Percentiles rank a stretch among this genome's conserved stretches.
Conservation (phyloP, 768 basidiomycete genomes). For the Trametes villosa region DNA sequence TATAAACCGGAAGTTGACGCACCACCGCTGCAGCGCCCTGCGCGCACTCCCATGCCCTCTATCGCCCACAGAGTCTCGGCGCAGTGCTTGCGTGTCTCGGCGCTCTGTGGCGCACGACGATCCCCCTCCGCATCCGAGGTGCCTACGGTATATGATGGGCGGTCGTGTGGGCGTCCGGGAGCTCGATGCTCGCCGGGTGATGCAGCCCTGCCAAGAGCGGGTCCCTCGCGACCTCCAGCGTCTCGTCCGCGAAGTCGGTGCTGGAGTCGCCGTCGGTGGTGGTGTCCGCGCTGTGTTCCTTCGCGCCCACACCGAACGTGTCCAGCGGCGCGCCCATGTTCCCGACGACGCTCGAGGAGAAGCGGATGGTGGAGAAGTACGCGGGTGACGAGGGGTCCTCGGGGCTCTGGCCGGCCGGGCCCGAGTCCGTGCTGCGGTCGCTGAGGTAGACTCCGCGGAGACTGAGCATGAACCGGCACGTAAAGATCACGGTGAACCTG, state of each 20-base stretch:
- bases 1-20: too few species aligned
- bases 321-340: constrained; percentile 24
- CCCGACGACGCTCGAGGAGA: constrained; percentile 14
- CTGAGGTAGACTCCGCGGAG: constrained; percentile 20
- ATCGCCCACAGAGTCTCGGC: too few species aligned
- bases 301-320: background rate
- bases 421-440: background rate
- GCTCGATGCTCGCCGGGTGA: background rate
- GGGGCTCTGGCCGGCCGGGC: background rate
- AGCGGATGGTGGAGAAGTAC: background rate
- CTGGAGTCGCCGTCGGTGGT: background rate
- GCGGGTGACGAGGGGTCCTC: background rate
- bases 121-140: too few species aligned
- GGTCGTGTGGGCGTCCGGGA: background rate
- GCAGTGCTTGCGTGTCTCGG: too few species aligned
- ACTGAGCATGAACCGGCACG: constrained; percentile 24
- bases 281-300: background rate
- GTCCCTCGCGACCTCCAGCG: constrained; percentile 9
- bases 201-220: constrained; percentile 8
- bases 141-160: background rate
- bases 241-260: background rate
- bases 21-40: too few species aligned
- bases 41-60: too few species aligned
- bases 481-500: constrained; percentile 22
- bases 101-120: too few species aligned